Conservation (phyloP, 192 early-diverging fungal genomes). For the Coemansia sp. region DNA sequence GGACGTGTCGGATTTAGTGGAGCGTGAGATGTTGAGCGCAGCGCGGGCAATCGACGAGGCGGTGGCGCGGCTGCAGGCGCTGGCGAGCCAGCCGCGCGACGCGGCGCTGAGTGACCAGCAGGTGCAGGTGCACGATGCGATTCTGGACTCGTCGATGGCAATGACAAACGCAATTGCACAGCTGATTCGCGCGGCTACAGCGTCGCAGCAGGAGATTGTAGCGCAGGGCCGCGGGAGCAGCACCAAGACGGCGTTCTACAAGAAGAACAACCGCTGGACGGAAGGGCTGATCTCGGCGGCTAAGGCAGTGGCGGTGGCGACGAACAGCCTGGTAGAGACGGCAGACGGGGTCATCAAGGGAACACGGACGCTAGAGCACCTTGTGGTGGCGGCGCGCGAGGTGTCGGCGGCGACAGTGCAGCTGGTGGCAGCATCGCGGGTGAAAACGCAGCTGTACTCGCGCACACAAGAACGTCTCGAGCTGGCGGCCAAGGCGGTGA, state of each 20-base stretch:
- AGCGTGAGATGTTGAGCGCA: conserved; percentile 89
- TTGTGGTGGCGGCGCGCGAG: conserved; percentile 97
- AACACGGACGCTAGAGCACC: conserved; percentile 87
- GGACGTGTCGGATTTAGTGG: conserved; percentile 90
- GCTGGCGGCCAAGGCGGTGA: conserved; percentile 88
- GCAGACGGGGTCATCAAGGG: conserved; percentile 94
- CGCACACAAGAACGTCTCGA: conserved; percentile 94
- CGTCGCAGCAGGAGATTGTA: conserved; percentile 96
- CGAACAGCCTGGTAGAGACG: conserved; percentile 87
- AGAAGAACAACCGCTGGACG: conserved; percentile 99
- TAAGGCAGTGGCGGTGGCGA: conserved; percentile 91
- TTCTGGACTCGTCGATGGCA: conserved; percentile 87
- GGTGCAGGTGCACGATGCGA: conserved; percentile 86
- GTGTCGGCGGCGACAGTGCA: conserved; percentile 95
- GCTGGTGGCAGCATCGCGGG: conserved; percentile 92
- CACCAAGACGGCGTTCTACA: conserved; percentile 89
- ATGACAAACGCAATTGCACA: conserved; percentile 93
- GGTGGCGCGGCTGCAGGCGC: conserved; percentile 71
- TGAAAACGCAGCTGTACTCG: conserved; percentile 89
- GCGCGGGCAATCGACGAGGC: conserved; percentile 92
- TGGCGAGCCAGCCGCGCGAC: conserved; percentile 77
- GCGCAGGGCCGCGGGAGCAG: conserved; percentile 81
- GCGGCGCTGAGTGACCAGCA: conserved; percentile 67
- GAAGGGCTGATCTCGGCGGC: conserved; percentile 97
- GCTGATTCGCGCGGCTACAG: conserved; percentile 91